Conservation (phyloP, 495 filamentous ascomycete genomes). For the Monascus purpureus region DNA sequence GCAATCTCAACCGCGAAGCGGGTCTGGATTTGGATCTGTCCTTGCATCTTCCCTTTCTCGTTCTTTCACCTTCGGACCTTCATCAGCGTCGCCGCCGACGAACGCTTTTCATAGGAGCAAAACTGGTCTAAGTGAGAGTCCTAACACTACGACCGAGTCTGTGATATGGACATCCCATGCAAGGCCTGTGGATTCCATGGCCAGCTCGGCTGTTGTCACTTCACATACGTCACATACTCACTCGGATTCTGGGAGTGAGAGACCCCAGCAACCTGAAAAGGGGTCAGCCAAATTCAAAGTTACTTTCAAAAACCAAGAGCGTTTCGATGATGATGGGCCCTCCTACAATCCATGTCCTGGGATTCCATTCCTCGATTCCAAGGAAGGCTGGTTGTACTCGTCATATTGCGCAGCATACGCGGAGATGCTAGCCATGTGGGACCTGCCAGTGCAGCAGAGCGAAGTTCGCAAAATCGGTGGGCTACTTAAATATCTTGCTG, state of each 20-base stretch:
- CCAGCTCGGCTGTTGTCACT: conserved; percentile 13
- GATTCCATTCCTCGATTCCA: conserved; percentile 49
- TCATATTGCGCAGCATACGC: conserved; percentile 72
- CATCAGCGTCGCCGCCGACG: conserved; percentile 52
- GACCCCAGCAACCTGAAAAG: conserved; percentile 11
- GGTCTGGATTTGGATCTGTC: conserved; percentile 38
- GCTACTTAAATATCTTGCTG: conserved; percentile 5
- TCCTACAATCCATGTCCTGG: conserved; percentile 28
- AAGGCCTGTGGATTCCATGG: conserved; percentile 16
- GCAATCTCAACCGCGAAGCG: conserved; percentile 28
- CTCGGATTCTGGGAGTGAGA: conserved; percentile 36
- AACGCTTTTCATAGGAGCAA: conserved; percentile 39
- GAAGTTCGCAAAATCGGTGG: conserved; percentile 69
- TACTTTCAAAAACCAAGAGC: conserved; percentile 57
- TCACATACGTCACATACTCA: conserved; percentile 23
- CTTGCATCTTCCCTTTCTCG: conserved; percentile 60
- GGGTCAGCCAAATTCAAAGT: conserved; percentile 36
- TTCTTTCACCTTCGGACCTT: conserved; percentile 49
- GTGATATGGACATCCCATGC: conserved; percentile 51
- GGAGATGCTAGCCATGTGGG: conserved; percentile 69
- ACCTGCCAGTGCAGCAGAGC: conserved; percentile 55
- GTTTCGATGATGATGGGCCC: conserved; percentile 67
- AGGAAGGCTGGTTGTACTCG: conserved; percentile 42
- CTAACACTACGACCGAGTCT: conserved; percentile 44
- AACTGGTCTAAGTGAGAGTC: conserved; percentile 51